phyloP scores from a whole-genome alignment of 441 rosid species.

The Gossypium laxum region DNA sequence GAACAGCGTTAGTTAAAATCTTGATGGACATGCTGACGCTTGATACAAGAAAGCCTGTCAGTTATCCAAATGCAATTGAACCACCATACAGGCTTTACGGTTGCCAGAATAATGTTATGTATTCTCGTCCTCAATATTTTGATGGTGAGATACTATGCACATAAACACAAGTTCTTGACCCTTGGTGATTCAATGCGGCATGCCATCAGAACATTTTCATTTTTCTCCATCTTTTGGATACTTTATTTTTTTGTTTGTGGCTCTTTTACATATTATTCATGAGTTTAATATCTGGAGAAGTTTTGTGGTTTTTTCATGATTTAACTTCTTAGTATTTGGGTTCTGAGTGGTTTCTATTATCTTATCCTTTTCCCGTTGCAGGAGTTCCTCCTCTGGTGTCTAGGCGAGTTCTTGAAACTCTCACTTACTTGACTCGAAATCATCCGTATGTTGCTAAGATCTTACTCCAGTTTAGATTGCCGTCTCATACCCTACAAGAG shows the following conservation, averaged over 20 bases:
- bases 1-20: slow-evolving; percentile 65
- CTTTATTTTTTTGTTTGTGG: background rate
- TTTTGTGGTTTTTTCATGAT: background rate
- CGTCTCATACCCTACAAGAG: slow-evolving; percentile 37
- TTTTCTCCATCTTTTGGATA: background rate
- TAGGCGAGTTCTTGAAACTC: slow-evolving; percentile 80
- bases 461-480: slow-evolving; percentile 62
- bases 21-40: slow-evolving; percentile 86
- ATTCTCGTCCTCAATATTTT: slow-evolving; percentile 85
- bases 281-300: background rate
- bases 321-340: background rate
- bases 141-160: slow-evolving; percentile 46
- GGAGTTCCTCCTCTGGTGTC: slow-evolving; percentile 93
- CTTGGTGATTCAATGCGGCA: background rate
- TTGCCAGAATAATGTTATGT: slow-evolving; percentile 85
- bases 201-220: background rate
- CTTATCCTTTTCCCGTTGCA: slow-evolving; percentile 21
- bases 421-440: slow-evolving; percentile 79
- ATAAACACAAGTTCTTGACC: background rate
- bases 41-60: slow-evolving; percentile 51
- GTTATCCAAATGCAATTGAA: slow-evolving; percentile 41
- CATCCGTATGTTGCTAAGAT: slow-evolving; percentile 76
- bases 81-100: slow-evolving; percentile 82
- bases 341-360: background rate
- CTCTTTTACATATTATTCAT: background rate